phyloP scores from a whole-genome alignment of 2,329 filamentous ascomycete species.

The Colletotrichum sp. region DNA sequence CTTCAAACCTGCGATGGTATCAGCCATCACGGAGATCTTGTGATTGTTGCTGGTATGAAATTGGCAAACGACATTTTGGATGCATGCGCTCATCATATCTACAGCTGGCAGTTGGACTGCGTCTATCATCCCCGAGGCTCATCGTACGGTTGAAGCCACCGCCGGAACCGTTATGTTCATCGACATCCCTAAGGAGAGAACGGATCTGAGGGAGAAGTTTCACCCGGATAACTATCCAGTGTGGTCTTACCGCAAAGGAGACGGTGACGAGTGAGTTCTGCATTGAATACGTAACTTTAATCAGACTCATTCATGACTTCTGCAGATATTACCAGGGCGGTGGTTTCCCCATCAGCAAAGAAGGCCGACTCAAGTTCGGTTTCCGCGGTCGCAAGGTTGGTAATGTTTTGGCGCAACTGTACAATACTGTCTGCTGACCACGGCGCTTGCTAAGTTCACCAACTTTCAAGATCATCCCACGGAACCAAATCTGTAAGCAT shows the following conservation, averaged over 20 bases:
- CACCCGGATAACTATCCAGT: constrained; percentile 37
- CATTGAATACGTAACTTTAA: not conserved
- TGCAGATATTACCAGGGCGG: constrained; percentile 23
- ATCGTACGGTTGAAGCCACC: constrained; percentile 38
- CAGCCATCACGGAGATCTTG: constrained; percentile 26
- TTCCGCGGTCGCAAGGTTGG: constrained; percentile 23
- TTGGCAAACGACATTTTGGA: not conserved
- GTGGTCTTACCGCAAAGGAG: constrained; percentile 28
- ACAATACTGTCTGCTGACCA: not conserved
- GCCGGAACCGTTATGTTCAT: constrained; percentile 40
- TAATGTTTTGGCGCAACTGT: not conserved
- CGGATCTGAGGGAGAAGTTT: constrained; percentile 37
- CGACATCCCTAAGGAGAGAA: constrained; percentile 31
- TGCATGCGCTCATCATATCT: not conserved
- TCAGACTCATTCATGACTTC: not conserved
- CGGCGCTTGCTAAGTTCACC: not conserved
- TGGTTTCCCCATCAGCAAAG: constrained; percentile 26
- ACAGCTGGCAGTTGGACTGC: constrained; percentile 31
- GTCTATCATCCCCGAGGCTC: constrained; percentile 30
- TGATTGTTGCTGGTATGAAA: constrained; percentile 25
- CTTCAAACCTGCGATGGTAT: constrained; percentile 31
- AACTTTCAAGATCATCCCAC: not conserved
- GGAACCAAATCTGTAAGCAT: not conserved
- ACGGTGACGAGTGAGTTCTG: not conserved
- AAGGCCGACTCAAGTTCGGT: constrained; percentile 29